Base-by-base conservation (phyloP, 495 filamentous ascomycete genomes). In the Penicillium simplicissimum region DNA sequence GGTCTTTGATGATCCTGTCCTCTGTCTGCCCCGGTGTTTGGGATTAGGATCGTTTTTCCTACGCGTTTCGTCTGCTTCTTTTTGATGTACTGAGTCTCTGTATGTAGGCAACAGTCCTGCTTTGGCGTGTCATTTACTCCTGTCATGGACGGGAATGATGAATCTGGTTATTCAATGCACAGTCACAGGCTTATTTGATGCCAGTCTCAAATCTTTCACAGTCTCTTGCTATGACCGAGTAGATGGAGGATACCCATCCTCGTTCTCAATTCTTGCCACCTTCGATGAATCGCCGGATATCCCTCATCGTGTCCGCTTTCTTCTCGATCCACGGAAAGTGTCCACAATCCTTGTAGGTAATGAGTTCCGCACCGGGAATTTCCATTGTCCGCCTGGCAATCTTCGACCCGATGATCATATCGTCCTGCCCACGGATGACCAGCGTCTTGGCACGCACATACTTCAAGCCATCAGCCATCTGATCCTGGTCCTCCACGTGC, bases 1-100 rank as follows among this genome's bases (percentile, higher is more conserved):
- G 64, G 66, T 71, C 67, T 69, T 67, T 74, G 14, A 73, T 58
- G 72, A 73, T 63, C 71, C 68, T 69, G 71, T 67, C 68, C 68
- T 72, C 71, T 63, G 59, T 71, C 70, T 62, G 59, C 59, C 65
- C 63, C 62, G 71, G 72, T 57, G 74, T 71, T 65, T 64, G 37
- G 52, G 49, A 43, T 48, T 15, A 56, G 62, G 58, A 61, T 58
- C 45, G n/a, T 47, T 43, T 45, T 42, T 35, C 47, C 60, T 45
- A 13, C 51, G 25, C 7, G 17, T 37, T 19, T 52, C n/a, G 25
- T 19, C 33, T n/a, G n/a, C n/a, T 34, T 52, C 8, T n/a, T 58
- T 66, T 55, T 31, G 61, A 48, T 40, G 8, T 35, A 52, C 52
- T 47, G 60, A 51, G 62, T 59, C 60, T 61, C 37, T 60, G 60